A percentile compares a stretch with the other conserved stretches of the same genome.
Conservation (phyloP, 768 basidiomycete genomes). For the Lentinus brumalis region DNA sequence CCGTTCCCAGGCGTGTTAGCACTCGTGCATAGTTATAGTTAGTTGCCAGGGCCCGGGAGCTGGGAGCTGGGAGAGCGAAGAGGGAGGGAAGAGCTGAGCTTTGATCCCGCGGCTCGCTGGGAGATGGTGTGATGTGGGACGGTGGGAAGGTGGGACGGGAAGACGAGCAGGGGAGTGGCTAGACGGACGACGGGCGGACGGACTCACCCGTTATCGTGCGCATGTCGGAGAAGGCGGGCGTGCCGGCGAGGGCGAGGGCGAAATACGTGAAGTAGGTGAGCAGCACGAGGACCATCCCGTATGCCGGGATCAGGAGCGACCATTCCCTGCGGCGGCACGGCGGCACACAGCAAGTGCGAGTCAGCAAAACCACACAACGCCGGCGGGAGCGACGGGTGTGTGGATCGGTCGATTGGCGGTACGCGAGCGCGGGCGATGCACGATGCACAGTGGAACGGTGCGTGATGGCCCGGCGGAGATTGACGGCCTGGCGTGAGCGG, state of each 20-base stretch:
- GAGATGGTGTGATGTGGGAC: not conserved
- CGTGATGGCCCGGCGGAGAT: constrained; percentile 14
- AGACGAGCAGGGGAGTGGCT: not conserved
- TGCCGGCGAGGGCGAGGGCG: constrained; percentile 68
- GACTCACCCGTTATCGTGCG: constrained; percentile 65
- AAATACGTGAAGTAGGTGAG: constrained; percentile 80
- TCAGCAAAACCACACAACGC: not conserved
- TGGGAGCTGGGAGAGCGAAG: not conserved
- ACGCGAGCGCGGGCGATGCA: not conserved
- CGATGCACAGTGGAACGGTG: not conserved
- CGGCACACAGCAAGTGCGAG: not conserved
- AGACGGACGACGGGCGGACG: not conserved
- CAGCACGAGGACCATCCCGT: constrained; percentile 67
- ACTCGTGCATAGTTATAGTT: too few relatives aligned
- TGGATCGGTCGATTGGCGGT: not conserved
- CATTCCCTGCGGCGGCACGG: constrained; percentile 63
- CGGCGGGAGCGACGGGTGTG: not conserved
- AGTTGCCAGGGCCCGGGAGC: not conserved
- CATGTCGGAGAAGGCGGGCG: constrained; percentile 70
- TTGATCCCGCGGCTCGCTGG: not conserved
- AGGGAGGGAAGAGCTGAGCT: not conserved
- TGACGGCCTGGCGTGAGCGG: constrained; percentile 8
- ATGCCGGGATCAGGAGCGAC: constrained; percentile 81
- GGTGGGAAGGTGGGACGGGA: not conserved
- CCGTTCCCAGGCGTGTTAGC: constrained; percentile 7